phyloP scores from a whole-genome alignment of 306 rosid genomes.

The Castanea mollissima region DNA sequence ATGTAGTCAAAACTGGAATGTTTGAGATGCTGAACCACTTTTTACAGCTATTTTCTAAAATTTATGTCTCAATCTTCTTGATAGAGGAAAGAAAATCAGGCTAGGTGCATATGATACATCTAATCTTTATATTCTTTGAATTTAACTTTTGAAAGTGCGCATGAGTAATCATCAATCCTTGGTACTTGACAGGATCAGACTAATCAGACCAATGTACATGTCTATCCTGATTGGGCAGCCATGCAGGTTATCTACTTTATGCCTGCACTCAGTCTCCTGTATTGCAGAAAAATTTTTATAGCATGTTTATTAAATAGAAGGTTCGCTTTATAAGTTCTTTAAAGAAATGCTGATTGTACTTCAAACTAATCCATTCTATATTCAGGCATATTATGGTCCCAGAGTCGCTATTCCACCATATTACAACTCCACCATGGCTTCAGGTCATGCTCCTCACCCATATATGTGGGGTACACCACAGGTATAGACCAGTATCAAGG shows the following conservation, averaged over 20 bases:
- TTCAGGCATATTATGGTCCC: constrained; percentile 93
- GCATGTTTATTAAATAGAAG: neutral
- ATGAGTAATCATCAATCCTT: neutral
- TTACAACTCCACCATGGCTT: constrained; percentile 67
- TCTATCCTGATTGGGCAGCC: constrained; percentile 92
- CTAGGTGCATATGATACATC: neutral
- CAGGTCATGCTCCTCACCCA: constrained; percentile 90
- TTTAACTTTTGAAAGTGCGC: neutral
- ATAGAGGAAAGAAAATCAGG: constrained; percentile 1
- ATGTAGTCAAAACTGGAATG: neutral
- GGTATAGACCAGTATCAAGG: constrained; percentile 39
- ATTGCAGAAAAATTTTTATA: neutral
- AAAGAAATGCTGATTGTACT: constrained; percentile 22
- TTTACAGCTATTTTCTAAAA: neutral
- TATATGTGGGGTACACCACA: constrained; percentile 98
- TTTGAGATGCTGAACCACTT: neutral
- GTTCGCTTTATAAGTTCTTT: neutral
- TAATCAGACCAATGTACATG: constrained; percentile 48
- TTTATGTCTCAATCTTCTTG: constrained; percentile 6
- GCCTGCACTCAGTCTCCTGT: constrained; percentile 4
- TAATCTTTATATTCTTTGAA: neutral
- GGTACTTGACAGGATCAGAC: constrained; percentile 57
- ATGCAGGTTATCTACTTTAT: constrained; percentile 70
- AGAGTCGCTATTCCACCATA: constrained; percentile 79
- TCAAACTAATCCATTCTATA: neutral